Evolutionary conservation across 495 filamentous ascomycete genomes (phyloP).

Genomic region (Achaetomiella virescens): DNA sequence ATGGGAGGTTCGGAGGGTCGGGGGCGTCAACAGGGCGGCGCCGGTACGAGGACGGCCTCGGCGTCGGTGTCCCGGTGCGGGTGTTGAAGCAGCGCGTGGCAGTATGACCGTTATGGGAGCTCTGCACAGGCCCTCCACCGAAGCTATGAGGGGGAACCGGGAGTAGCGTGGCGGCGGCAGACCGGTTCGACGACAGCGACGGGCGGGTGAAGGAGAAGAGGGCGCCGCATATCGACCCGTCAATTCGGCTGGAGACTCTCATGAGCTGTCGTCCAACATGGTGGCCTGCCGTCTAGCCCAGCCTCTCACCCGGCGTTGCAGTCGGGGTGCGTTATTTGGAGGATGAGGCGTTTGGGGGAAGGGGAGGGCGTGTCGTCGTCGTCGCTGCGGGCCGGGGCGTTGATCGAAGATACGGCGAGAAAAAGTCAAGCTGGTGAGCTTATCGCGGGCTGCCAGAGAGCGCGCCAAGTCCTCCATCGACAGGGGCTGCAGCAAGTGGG

Average conservation of each 20-base stretch:
- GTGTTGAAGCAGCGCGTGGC: background rate
- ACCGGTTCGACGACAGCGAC: conserved; percentile 30
- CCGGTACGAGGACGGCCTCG: background rate
- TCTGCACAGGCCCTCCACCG: conserved; percentile 12
- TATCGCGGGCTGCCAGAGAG: conserved; percentile 7
- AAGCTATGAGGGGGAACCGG: conserved; percentile 8
- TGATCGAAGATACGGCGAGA: conserved; percentile 8
- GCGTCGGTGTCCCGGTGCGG: background rate
- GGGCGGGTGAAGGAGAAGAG: conserved; percentile 37
- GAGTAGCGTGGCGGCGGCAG: conserved; percentile 12
- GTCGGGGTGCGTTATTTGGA: background rate
- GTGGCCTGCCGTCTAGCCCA: conserved; percentile 38
- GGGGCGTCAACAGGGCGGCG: conserved; percentile 10
- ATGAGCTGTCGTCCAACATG: conserved; percentile 47
- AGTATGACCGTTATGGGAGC: background rate
- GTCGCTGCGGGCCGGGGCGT: background rate
- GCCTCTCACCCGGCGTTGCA: conserved; percentile 23
- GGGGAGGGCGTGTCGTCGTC: conserved; percentile 1
- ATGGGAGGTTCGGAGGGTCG: conserved; percentile 5
- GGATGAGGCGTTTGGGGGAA: background rate
- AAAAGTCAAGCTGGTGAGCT: conserved; percentile 15
- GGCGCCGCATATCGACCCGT: conserved; percentile 48
- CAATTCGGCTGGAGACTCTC: conserved; percentile 47
- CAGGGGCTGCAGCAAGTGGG: background rate
- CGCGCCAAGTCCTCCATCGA: background rate